These are phyloP conservation scores for Zymoseptoria crescenta DNA, from an alignment of 2,329 filamentous ascomycete genomes.

Conservation along the genomic window DNA sequence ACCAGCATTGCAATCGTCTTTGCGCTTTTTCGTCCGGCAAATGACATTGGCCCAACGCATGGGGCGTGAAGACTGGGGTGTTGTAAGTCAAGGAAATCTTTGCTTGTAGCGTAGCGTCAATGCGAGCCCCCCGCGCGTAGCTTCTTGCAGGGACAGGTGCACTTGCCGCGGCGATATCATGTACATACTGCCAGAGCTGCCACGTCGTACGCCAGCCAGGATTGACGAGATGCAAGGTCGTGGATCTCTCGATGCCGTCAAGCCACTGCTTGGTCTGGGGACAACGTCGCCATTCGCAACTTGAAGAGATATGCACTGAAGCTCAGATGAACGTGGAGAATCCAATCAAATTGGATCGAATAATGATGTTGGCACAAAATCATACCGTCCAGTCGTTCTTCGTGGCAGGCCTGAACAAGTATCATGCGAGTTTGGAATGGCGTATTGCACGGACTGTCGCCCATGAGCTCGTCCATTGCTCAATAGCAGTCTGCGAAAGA, in stretches of 20 bases:
- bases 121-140: constrained; percentile 13
- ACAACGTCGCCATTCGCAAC: constrained; percentile 31
- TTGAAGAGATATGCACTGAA: constrained; percentile 32
- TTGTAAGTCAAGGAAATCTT: constrained; percentile 28
- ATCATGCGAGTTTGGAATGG: no score
- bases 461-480: no score
- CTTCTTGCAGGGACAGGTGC: constrained; percentile 30
- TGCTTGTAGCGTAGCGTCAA: neutral
- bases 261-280: constrained; percentile 23
- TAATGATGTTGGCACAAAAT: neutral
- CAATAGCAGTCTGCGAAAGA: no score
- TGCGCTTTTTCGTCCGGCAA: neutral
- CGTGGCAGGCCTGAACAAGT: no score
- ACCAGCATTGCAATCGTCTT: neutral
- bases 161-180: constrained; percentile 28
- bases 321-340: constrained; percentile 22
- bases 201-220: constrained; percentile 31
- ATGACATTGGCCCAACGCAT: constrained; percentile 17
- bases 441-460: no score
- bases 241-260: neutral
- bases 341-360: neutral
- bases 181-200: constrained; percentile 34
- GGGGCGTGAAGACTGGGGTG: constrained; percentile 41
- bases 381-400: neutral
- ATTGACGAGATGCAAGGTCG: constrained; percentile 34